Percentiles rank a stretch among this genome's conserved stretches.
Conservation (phyloP, 768 basidiomycete species). For the Leccinum disarticulatum region DNA sequence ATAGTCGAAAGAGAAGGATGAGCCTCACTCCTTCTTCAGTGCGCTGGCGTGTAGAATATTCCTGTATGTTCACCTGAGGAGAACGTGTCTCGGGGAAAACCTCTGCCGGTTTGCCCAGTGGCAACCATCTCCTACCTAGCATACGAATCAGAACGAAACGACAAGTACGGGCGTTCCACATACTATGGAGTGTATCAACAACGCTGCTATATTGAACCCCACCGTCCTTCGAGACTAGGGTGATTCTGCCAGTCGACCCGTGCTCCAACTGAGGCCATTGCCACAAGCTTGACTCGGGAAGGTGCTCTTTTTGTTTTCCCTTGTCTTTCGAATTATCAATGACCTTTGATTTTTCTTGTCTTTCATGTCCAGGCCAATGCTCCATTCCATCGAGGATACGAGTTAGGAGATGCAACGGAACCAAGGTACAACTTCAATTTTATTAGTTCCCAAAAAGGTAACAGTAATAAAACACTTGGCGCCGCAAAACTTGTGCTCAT, state of each 20-base stretch:
- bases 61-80: conserved; percentile 30
- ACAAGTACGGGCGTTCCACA: not conserved
- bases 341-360: conserved; percentile 24
- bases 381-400: conserved; percentile 61
- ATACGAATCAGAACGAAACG: conserved; percentile 6
- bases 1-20: not conserved
- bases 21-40: conserved; percentile 65
- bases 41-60: conserved; percentile 43
- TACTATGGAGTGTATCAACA: conserved; percentile 30
- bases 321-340: conserved; percentile 25
- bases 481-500: conserved; percentile 15
- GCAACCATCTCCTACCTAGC: conserved; percentile 34
- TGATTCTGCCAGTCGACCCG: conserved; percentile 57
- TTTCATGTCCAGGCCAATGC: conserved; percentile 62
- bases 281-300: conserved; percentile 28
- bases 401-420: conserved; percentile 23
- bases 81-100: conserved; percentile 62
- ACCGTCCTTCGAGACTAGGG: conserved; percentile 45
- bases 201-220: conserved; percentile 55
- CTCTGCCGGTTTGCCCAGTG: conserved; percentile 34
- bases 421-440: not conserved
- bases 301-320: conserved; percentile 30
- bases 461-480: not conserved
- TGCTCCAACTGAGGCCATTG: conserved; percentile 56
- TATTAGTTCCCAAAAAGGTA: conserved; percentile 20